A percentile compares a stretch with the other conserved stretches of the same genome.
Conservation (phyloP, 345 rosid species). For the Lumnitzera racemosa region DNA sequence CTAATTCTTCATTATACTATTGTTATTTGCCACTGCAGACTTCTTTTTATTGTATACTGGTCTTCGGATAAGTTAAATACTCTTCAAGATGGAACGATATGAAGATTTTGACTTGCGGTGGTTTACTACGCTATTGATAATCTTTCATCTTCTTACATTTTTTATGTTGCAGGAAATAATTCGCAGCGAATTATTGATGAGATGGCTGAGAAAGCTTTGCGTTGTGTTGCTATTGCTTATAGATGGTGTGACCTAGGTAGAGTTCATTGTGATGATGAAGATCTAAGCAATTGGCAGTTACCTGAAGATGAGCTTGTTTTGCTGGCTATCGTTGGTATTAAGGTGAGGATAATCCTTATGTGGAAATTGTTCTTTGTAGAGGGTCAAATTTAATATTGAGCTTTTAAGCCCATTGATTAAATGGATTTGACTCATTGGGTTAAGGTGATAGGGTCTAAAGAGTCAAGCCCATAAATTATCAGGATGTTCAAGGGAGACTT, state of each 20-base stretch:
- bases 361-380: too few relatives aligned
- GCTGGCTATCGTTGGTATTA: slow-evolving; percentile 91
- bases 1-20: too few relatives aligned
- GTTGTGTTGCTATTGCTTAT: slow-evolving; percentile 95
- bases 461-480: too few relatives aligned
- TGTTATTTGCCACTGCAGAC: too few relatives aligned
- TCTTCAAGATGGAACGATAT: neutral
- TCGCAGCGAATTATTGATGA: slow-evolving; percentile 63
- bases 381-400: too few relatives aligned
- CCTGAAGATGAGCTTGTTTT: slow-evolving; percentile 91
- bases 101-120: neutral
- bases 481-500: too few relatives aligned
- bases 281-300: slow-evolving; percentile 57
- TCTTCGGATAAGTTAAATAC: too few relatives aligned
- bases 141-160: slow-evolving; percentile 3
- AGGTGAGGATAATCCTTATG: slow-evolving; percentile 31
- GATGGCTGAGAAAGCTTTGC: slow-evolving; percentile 87
- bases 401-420: too few relatives aligned
- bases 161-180: slow-evolving; percentile 44
- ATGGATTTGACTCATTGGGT: too few relatives aligned
- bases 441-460: too few relatives aligned
- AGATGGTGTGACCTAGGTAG: slow-evolving; percentile 50
- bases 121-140: neutral
- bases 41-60: too few relatives aligned
- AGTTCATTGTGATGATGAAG: slow-evolving; percentile 59